These are phyloP conservation scores for Russula vinacea DNA, from an alignment of 768 basidiomycete genomes.

Conservation along the genomic window DNA sequence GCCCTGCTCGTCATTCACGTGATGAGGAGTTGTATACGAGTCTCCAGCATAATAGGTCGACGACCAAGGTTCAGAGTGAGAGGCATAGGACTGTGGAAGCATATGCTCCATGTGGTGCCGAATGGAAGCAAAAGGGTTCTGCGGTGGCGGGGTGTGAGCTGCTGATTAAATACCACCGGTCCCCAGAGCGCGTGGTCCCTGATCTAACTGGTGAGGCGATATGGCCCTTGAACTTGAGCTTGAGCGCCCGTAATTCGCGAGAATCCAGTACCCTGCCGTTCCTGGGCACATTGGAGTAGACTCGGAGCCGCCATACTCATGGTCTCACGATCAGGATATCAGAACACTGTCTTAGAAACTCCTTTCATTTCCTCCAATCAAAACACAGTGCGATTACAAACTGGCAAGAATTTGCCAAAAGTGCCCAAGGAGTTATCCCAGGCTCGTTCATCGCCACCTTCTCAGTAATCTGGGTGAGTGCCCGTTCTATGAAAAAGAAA, in stretches of 20 bases:
- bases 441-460: background rate
- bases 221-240: too few species aligned
- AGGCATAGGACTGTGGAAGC: background rate
- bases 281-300: conserved; percentile 3
- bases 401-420: background rate
- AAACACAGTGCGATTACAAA: background rate
- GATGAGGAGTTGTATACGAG: conserved; percentile 3
- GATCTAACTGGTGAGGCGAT: conserved; percentile 2
- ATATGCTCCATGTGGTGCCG: conserved; percentile 1
- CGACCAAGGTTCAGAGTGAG: background rate
- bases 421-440: background rate
- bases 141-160: background rate
- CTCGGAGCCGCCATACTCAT: background rate
- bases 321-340: background rate
- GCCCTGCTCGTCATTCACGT: conserved; percentile 9
- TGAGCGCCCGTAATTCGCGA: conserved; percentile 8
- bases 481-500: background rate
- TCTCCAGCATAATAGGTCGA: conserved; percentile 6
- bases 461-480: background rate
- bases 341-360: background rate
- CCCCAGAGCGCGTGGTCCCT: conserved; percentile 16
- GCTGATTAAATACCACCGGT: conserved; percentile 19
- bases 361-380: background rate
- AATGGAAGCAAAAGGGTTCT: background rate
- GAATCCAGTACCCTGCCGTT: conserved; percentile 5